phyloP scores from a whole-genome alignment of 768 basidiomycete species.

The Mycena albidolilacea region DNA sequence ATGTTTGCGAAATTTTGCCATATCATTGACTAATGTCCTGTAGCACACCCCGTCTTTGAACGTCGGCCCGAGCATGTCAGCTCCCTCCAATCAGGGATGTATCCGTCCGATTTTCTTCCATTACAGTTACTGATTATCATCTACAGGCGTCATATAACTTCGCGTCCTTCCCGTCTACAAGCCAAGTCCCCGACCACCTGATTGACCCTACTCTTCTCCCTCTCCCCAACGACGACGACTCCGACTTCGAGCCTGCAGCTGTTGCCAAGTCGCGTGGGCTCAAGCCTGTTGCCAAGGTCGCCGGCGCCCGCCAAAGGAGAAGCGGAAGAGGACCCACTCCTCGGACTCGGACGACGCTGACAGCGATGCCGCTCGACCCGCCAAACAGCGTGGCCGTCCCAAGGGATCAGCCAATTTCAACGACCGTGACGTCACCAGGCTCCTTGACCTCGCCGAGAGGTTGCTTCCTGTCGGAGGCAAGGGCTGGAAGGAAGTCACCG shows the following conservation, averaged over 20 bases:
- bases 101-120: no score
- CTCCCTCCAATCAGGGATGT: no score
- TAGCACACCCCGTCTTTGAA: no score
- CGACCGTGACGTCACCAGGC: not conserved
- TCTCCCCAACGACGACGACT: not conserved
- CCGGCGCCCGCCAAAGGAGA: slow-evolving; percentile 2
- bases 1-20: no score
- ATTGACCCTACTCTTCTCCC: slow-evolving; percentile 7
- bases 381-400: not conserved
- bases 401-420: no score
- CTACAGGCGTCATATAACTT: no score
- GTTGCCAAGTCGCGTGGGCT: not conserved
- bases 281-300: slow-evolving; percentile 1
- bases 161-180: no score
- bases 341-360: not conserved
- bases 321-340: not conserved
- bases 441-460: slow-evolving; percentile 4
- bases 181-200: no score
- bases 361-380: not conserved
- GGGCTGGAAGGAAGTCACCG: not conserved
- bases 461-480: not conserved
- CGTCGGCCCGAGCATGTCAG: no score
- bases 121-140: no score
- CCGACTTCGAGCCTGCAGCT: not conserved
- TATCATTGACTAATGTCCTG: no score